These are phyloP conservation scores for Komagataella kurtzmanii DNA, from an alignment of 805 yeast genomes.

Conservation along the genomic window DNA sequence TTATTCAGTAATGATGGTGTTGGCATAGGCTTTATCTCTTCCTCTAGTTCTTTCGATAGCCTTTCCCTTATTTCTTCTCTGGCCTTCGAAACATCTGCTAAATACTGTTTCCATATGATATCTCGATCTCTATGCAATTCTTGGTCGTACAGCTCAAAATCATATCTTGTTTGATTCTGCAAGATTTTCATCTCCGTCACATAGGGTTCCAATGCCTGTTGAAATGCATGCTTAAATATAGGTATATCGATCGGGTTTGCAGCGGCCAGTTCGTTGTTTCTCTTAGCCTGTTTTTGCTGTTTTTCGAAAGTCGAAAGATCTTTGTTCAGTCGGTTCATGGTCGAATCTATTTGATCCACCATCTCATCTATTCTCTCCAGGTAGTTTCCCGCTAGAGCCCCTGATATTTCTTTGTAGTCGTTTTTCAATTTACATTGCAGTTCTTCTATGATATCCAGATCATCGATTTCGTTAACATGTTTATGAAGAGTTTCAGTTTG, in stretches of 20 bases:
- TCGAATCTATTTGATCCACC: background rate
- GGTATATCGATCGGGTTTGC: constrained; percentile 5
- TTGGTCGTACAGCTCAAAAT: constrained; percentile 8
- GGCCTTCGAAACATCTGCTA: constrained; percentile 7
- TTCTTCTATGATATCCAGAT: constrained; percentile 7
- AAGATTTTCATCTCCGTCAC: background rate
- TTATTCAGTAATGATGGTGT: constrained; percentile 4
- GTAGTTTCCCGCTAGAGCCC: background rate
- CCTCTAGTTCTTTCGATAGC: background rate
- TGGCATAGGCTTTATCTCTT: constrained; percentile 7
- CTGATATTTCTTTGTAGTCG: background rate
- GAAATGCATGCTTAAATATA: constrained; percentile 11
- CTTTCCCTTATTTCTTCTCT: constrained; percentile 4
- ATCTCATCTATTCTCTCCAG: background rate
- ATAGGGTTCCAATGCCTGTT: constrained; percentile 1
- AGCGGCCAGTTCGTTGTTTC: background rate
- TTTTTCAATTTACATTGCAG: constrained; percentile 5
- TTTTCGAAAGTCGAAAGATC: background rate
- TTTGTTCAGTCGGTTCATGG: background rate
- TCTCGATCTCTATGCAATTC: constrained; percentile 7
- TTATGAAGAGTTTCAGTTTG: background rate
- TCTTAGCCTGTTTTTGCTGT: background rate
- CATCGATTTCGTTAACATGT: constrained; percentile 1
- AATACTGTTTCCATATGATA: constrained; percentile 11
- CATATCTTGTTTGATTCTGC: constrained; percentile 5